phyloP scores from a whole-genome alignment of 2,329 filamentous ascomycete genomes.

The Ilyonectria sp. region DNA sequence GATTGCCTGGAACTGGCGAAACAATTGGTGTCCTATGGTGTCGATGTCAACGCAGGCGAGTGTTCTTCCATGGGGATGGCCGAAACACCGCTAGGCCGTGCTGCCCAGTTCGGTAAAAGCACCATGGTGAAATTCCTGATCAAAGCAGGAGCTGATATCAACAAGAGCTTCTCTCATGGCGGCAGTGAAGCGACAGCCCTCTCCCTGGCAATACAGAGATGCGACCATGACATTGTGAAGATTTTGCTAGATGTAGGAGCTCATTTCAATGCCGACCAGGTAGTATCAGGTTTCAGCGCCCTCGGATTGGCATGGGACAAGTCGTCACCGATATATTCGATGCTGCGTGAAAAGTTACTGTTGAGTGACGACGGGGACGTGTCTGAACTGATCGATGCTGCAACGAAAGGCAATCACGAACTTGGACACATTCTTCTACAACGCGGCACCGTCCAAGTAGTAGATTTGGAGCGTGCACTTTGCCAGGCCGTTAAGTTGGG shows the following conservation, averaged over 20 bases:
- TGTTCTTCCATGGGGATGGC: too few species aligned
- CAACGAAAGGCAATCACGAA: background rate
- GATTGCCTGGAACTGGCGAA: background rate
- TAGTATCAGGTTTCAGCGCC: background rate
- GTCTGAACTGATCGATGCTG: background rate
- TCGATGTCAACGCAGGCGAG: background rate
- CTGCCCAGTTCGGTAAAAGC: background rate
- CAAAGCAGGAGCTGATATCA: background rate
- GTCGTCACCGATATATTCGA: background rate
- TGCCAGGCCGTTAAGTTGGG: background rate
- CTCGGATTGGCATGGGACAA: background rate
- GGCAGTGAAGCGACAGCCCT: background rate
- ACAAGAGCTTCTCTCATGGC: background rate
- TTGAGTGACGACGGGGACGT: background rate
- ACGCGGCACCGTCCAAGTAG: background rate
- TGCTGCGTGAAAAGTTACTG: background rate
- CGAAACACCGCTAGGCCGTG: background rate
- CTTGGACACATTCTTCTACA: background rate
- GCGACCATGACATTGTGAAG: background rate
- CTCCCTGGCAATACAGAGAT: background rate
- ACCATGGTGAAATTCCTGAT: background rate
- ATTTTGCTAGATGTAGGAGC: background rate
- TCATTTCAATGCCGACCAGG: background rate
- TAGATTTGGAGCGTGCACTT: background rate
- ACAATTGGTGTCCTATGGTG: background rate